These are phyloP conservation scores for Hymenoscyphus linearis DNA, from an alignment of 2,329 filamentous ascomycete genomes.

Conservation along the genomic window DNA sequence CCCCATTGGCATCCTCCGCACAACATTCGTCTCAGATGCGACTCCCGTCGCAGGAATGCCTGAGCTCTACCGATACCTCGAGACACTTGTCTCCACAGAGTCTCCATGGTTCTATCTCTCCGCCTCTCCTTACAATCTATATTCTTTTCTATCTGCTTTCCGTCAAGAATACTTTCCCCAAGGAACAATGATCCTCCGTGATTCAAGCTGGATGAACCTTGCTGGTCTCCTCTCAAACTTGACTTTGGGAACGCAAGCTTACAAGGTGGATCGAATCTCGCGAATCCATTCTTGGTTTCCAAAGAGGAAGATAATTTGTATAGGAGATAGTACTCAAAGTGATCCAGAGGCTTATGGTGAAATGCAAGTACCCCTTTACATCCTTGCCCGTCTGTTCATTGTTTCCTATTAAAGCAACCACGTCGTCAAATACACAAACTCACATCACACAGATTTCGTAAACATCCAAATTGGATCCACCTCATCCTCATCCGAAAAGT, in stretches of 20 bases:
- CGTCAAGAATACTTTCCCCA: conserved; percentile 64
- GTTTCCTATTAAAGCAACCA: not conserved
- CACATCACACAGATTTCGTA: conserved; percentile 45
- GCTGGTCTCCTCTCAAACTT: conserved; percentile 73
- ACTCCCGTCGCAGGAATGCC: conserved; percentile 75
- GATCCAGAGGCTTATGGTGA: conserved; percentile 89
- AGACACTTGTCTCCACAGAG: conserved; percentile 45
- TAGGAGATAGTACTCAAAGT: conserved; percentile 87
- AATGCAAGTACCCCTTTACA: conserved; percentile 46
- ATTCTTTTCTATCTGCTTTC: conserved; percentile 78
- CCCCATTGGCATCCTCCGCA: conserved; percentile 71
- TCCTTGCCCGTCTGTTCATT: not conserved
- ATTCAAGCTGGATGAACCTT: conserved; percentile 81
- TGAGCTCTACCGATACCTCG: conserved; percentile 67
- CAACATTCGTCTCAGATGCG: conserved; percentile 76
- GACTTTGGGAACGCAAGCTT: conserved; percentile 74
- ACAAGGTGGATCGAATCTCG: conserved; percentile 76
- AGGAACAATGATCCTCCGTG: conserved; percentile 78
- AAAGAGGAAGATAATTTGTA: conserved; percentile 69
- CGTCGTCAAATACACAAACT: not conserved
- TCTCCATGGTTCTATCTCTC: conserved; percentile 91
- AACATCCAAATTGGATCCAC: conserved; percentile 69
- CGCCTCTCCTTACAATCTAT: conserved; percentile 90
- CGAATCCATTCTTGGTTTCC: conserved; percentile 79
- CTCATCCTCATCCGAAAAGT: conserved; percentile 85